phyloP scores from a whole-genome alignment of 345 rosid genomes.

The Salix suchowensis region DNA sequence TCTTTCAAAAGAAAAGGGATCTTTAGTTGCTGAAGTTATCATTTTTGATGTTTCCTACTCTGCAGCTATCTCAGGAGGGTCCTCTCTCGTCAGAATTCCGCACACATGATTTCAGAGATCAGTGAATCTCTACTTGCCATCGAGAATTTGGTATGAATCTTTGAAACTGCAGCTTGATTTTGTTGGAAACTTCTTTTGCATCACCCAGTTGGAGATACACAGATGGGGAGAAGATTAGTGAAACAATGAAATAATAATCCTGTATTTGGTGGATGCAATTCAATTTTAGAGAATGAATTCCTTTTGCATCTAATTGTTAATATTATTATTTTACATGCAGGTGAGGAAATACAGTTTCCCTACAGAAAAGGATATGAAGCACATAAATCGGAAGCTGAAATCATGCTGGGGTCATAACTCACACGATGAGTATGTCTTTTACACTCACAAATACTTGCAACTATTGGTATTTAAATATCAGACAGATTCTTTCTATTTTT shows the following conservation, averaged over 20 bases:
- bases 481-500: not conserved
- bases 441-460: not conserved
- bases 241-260: not conserved
- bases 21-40: no score
- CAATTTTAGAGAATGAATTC: not conserved
- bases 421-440: conserved; percentile 60
- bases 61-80: conserved; percentile 61
- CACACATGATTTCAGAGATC: conserved; percentile 51
- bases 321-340: conserved; percentile 29
- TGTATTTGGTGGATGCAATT: not conserved
- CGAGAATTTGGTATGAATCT: conserved; percentile 51
- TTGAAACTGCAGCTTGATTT: not conserved
- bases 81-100: conserved; percentile 52
- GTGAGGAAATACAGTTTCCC: conserved; percentile 65
- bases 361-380: conserved; percentile 92
- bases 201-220: not conserved
- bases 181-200: not conserved
- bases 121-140: conserved; percentile 47
- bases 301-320: not conserved
- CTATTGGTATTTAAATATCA: not conserved
- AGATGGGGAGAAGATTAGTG: not conserved
- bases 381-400: conserved; percentile 82
- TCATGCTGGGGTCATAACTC: conserved; percentile 88
- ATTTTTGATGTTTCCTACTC: not conserved
- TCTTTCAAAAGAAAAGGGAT: not conserved